A percentile compares a stretch with the other conserved stretches of the same genome.
Evolutionary conservation across 495 filamentous ascomycete genomes (phyloP).

Genomic region (Tuber melanosporum): DNA sequence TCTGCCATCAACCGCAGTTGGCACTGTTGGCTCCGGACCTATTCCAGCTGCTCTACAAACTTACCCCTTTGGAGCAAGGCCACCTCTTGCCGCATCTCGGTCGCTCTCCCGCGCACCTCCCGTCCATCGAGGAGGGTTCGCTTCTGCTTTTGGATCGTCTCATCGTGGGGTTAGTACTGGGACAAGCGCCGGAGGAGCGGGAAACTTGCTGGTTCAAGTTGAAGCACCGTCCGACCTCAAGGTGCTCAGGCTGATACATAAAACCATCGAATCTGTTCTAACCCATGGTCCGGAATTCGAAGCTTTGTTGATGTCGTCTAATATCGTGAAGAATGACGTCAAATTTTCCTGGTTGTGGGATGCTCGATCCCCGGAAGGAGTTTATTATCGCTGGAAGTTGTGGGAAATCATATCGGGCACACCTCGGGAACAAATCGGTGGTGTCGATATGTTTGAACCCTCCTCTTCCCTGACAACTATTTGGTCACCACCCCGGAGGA

Average conservation of each 20-base stretch:
- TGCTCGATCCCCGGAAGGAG: conserved; percentile 65
- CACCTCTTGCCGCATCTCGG: conserved; percentile 49
- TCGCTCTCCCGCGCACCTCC: conserved; percentile 42
- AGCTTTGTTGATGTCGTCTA: conserved; percentile 79
- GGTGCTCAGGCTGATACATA: conserved; percentile 78
- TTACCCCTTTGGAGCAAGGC: conserved; percentile 79
- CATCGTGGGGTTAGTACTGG: conserved; percentile 43
- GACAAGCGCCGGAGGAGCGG: conserved; percentile 38
- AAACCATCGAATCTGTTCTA: conserved; percentile 70
- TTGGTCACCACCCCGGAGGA: conserved; percentile 37
- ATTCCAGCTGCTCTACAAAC: conserved; percentile 42
- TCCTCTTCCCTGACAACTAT: conserved; percentile 20
- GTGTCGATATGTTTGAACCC: conserved; percentile 36
- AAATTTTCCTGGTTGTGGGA: conserved; percentile 96
- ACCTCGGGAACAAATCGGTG: conserved; percentile 39
- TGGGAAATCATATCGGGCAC: conserved; percentile 71
- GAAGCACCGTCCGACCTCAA: conserved; percentile 70
- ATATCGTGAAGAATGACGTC: conserved; percentile 71
- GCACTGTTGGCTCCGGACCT: conserved; percentile 42
- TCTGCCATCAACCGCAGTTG: conserved; percentile 73
- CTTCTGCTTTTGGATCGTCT: conserved; percentile 50
- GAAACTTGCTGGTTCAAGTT: conserved; percentile 60
- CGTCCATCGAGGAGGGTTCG: conserved; percentile 65
- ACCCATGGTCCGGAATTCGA: conserved; percentile 83
- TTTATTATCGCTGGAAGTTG: conserved; percentile 86